Evolutionary conservation across 2,329 filamentous ascomycete genomes (phyloP), one percentile per base, ranked within the genome.

Genomic region (Leptographium flavum): DNA sequence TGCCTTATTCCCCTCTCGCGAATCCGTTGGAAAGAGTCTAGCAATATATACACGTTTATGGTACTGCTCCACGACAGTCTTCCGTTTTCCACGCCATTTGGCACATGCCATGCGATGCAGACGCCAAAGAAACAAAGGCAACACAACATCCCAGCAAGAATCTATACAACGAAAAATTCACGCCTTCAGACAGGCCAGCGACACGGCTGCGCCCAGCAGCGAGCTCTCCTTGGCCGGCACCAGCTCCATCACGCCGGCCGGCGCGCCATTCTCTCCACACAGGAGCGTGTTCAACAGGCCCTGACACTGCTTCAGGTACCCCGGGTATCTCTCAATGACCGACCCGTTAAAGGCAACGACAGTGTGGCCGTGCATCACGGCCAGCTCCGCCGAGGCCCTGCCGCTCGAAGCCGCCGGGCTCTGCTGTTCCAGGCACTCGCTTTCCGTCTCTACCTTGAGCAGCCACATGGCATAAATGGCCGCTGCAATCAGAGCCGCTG

Each of bases 311-410:
- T 60, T 61, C 21, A 73, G 66, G 59, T 87, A 90, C 8, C 67
- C 65, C 0, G 84, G 83, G 56, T 88, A 90, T 54, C 81, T 79
- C 61, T 88, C 83, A 43, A 88, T 79, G 42, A 90, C 82, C 25
- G 79, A 83, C 38, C 84, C 84, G 56, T 86, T 87, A 61, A 81
- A 88, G 4, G 81, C 81, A n/a, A 90, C 75, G 2, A 74, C 70
- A 3, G 74, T 78, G 46, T 64, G 62, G 11, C 42, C 33, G 46
- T 64, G 62, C 30, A 52, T 45, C 7, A 57, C 49, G 23, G 58
- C 56, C 8, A 71, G 57, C 37, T 64, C 59, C 2, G 63, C 64
- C 50, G 73, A 71, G 6, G 68, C 66, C 3, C 33, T 23, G n/a
- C 13, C 38, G 15, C 15, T 7, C 15, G 15, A 17, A 10, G 4